Conservation (phyloP, 495 filamentous ascomycete species). For the Ramalina intermedia region DNA sequence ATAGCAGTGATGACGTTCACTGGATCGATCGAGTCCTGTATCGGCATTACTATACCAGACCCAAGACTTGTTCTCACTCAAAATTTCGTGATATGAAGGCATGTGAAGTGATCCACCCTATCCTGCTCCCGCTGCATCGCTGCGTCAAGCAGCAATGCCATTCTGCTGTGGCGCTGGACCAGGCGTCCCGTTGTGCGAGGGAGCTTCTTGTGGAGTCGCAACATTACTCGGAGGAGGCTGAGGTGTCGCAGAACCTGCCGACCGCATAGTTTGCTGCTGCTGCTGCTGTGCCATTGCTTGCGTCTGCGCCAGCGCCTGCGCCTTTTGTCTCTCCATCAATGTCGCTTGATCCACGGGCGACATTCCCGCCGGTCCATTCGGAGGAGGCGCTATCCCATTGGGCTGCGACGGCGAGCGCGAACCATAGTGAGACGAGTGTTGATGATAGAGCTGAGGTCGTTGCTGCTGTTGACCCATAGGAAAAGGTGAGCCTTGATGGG, state of each 20-base stretch:
- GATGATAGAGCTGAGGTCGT: slow-evolving; percentile 21
- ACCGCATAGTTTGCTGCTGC: slow-evolving; percentile 5
- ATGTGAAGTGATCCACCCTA: no score
- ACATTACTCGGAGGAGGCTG: slow-evolving; percentile 19
- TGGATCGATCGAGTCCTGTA: no score
- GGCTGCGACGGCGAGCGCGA: slow-evolving; percentile 19
- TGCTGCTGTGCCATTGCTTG: slow-evolving; percentile 10
- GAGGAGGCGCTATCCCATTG: slow-evolving; percentile 25
- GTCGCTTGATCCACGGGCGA: slow-evolving; percentile 28
- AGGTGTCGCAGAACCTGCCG: slow-evolving; percentile 24
- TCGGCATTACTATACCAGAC: no score
- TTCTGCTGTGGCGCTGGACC: slow-evolving; percentile 19
- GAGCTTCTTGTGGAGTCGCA: slow-evolving; percentile 25
- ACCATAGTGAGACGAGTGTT: slow-evolving; percentile 17
- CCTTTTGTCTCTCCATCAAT: slow-evolving; percentile 31
- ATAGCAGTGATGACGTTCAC: no score
- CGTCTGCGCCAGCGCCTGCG: slow-evolving; percentile 26
- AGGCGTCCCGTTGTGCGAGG: slow-evolving; percentile 30
- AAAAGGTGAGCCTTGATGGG: slow-evolving; percentile 19
- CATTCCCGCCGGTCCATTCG: slow-evolving; percentile 3
- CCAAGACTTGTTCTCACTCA: no score
- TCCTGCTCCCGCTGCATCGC: no score
- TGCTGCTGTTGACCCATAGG: slow-evolving; percentile 13
- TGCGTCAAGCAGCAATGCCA: slow-evolving; percentile 8
- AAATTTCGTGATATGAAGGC: no score